Conservation (phyloP, 352 stramenopile genomes). For the Aphanomyces cochlioides region DNA sequence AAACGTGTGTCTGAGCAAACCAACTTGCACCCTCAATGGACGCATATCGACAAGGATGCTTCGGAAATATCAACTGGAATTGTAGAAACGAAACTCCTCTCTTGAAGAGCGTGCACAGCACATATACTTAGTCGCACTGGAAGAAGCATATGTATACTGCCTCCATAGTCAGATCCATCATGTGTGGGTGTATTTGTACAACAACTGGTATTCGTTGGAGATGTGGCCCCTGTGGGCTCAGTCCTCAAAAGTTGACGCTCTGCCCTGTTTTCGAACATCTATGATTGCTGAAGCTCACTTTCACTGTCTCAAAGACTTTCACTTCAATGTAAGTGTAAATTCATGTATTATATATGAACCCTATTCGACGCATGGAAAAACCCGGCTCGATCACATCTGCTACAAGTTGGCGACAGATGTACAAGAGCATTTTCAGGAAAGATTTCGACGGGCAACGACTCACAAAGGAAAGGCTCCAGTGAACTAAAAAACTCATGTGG, state of each 20-base stretch:
- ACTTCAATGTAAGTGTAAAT: background rate
- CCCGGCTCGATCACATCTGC: background rate
- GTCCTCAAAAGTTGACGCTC: background rate
- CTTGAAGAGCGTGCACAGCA: background rate
- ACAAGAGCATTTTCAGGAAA: background rate
- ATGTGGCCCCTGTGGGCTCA: background rate
- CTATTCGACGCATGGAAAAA: background rate
- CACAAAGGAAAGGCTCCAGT: background rate
- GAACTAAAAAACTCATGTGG: background rate
- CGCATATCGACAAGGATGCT: background rate
- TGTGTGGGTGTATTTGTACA: background rate
- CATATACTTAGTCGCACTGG: background rate
- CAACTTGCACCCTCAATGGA: background rate
- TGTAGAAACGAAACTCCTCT: background rate
- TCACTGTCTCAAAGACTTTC: conserved; percentile 1
- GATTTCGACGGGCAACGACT: background rate
- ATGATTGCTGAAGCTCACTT: conserved; percentile 6
- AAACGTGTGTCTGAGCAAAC: background rate
- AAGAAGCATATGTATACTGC: background rate
- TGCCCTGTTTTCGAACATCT: background rate
- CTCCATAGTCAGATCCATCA: background rate
- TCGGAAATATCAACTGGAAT: background rate
- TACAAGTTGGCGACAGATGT: background rate
- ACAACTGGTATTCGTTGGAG: background rate
- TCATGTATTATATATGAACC: background rate